Base-by-base conservation (phyloP, 805 yeast genomes). In the Saccharomycopsis sp. region DNA sequence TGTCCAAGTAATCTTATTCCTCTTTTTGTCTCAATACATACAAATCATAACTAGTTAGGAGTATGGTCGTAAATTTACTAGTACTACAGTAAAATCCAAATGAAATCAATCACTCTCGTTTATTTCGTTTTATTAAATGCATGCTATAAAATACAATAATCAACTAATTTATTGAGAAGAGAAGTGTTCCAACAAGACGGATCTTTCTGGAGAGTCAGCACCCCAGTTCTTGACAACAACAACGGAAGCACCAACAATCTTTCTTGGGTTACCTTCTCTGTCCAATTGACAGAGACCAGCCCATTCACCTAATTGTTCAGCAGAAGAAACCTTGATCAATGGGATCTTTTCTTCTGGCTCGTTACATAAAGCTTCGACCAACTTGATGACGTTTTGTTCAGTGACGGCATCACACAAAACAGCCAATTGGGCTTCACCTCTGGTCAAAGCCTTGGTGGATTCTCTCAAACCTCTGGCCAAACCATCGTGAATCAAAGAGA, bases 401-500 rank as follows among this genome's bases (percentile, higher is more conserved):
- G 97, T 94, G 76, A 94, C 97, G 69, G 98, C 85, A 83, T 93
- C 97, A 80, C 96, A 91, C 72, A 94, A 84, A 75, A 94, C 97
- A 82, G 92, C 87, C 77, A 94, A 84, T 82, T 93, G 96, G 71
- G 97, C 99, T 81, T 92, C 96, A 78, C 97, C 90, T 79, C 90
- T 84, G 74, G 97, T 84, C 70, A 94, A 85, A 79, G 97, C 98
- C 89, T 94, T 94, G 75, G 97, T 89, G 69, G 98, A 96, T 85
- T 94, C 99, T 86, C 98, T 94, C 79, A 94, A 87, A 86, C 99
- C 99, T 85, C 99, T 93, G 78, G 98, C 98, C 80, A 94, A 89
- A 82, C 99, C 99, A 78, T 93, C 97, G 84, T 91, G 96, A 75
- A 93, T 89, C 77, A 94, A 86, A 71, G 99, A 86, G 78, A 94